phyloP scores from a whole-genome alignment of 768 basidiomycete species.

The Podaxis sp. region DNA sequence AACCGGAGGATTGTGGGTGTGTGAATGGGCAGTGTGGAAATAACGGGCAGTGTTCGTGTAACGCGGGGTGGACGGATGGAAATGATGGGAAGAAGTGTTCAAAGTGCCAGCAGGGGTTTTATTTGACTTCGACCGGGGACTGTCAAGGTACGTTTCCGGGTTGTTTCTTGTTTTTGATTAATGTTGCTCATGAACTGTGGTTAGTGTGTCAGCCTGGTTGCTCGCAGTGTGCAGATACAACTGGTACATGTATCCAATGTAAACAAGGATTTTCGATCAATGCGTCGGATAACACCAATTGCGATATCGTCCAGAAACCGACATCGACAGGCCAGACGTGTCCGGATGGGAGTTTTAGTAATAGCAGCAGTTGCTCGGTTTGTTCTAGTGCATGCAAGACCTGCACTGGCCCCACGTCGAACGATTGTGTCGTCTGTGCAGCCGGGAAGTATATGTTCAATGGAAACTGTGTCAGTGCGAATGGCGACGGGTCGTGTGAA shows the following conservation, averaged over 20 bases:
- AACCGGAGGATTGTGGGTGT: slow-evolving; percentile 73
- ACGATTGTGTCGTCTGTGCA: slow-evolving; percentile 68
- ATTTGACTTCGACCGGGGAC: slow-evolving; percentile 61
- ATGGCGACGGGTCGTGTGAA: slow-evolving; percentile 67
- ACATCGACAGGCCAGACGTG: slow-evolving; percentile 54
- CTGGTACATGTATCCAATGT: slow-evolving; percentile 72
- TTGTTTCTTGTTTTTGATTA: slow-evolving; percentile 3
- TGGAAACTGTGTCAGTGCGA: slow-evolving; percentile 65
- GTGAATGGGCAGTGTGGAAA: slow-evolving; percentile 71
- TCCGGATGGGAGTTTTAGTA: slow-evolving; percentile 59
- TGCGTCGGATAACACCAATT: slow-evolving; percentile 62
- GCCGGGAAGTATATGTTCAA: slow-evolving; percentile 57
- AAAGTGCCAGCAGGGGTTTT: slow-evolving; percentile 72
- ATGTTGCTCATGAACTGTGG: not conserved
- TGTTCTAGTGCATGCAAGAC: slow-evolving; percentile 70
- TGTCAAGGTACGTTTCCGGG: slow-evolving; percentile 53
- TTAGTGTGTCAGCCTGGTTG: slow-evolving; percentile 75
- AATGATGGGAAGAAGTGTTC: slow-evolving; percentile 75
- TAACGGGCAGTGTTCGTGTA: slow-evolving; percentile 71
- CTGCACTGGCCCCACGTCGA: slow-evolving; percentile 64
- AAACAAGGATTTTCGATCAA: slow-evolving; percentile 64
- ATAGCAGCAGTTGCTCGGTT: slow-evolving; percentile 44
- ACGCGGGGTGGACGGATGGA: slow-evolving; percentile 68
- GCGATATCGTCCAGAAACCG: slow-evolving; percentile 46
- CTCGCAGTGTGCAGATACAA: slow-evolving; percentile 57